These are phyloP conservation scores for Stachybotrys chartarum DNA, from an alignment of 2,329 filamentous ascomycete species.

Conservation along the genomic window DNA sequence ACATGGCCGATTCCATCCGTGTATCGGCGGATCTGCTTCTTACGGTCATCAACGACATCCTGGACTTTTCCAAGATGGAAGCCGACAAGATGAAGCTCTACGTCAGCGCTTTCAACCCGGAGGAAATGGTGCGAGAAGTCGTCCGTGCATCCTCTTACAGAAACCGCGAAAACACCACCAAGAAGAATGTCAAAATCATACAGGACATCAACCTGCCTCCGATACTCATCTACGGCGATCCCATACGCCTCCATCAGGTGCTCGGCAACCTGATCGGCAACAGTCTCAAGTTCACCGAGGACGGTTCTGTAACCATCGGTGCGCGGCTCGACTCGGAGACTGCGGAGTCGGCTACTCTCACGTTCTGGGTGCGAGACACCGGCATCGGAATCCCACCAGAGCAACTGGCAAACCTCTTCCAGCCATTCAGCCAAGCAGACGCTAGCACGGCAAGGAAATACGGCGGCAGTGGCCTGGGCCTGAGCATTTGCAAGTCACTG, in stretches of 20 bases:
- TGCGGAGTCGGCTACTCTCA: slow-evolving; percentile 62
- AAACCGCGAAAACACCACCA: slow-evolving; percentile 55
- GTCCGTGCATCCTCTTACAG: slow-evolving; percentile 60
- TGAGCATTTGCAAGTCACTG: slow-evolving; percentile 91
- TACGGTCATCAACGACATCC: slow-evolving; percentile 82
- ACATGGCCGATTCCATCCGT: slow-evolving; percentile 82
- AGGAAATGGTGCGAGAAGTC: slow-evolving; percentile 60
- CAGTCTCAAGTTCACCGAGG: slow-evolving; percentile 88
- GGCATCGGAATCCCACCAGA: slow-evolving; percentile 85
- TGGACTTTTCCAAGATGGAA: slow-evolving; percentile 93
- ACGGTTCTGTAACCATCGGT: slow-evolving; percentile 77
- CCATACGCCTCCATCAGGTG: slow-evolving; percentile 60
- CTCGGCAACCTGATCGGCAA: slow-evolving; percentile 84
- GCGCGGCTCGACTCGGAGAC: slow-evolving; percentile 67
- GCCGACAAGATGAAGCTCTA: slow-evolving; percentile 81
- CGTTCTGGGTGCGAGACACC: slow-evolving; percentile 82
- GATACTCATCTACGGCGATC: slow-evolving; percentile 62
- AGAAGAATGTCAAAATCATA: slow-evolving; percentile 55
- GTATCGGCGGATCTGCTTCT: slow-evolving; percentile 80
- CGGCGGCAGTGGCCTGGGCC: slow-evolving; percentile 80
- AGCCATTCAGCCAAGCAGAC: slow-evolving; percentile 89
- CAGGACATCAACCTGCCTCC: slow-evolving; percentile 69
- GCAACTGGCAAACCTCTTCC: slow-evolving; percentile 78
- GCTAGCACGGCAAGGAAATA: slow-evolving; percentile 86
- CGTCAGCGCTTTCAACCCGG: slow-evolving; percentile 59